Conservation (phyloP, 768 basidiomycete genomes). For the Termitomyces eurrhizus region DNA sequence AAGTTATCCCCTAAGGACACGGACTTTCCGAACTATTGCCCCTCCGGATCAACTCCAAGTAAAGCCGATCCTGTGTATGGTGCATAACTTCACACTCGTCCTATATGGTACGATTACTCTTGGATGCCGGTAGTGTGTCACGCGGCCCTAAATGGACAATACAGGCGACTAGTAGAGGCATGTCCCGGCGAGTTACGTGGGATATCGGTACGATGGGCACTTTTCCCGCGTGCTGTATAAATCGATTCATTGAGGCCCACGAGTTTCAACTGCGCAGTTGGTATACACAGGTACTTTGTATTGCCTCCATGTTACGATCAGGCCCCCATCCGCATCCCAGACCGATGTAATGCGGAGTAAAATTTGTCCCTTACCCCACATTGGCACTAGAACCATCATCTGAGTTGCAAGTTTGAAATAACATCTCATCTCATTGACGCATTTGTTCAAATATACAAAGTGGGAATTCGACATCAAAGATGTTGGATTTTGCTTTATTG, state of each 20-base stretch:
- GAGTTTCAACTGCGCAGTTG: neutral
- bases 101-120: neutral
- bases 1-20: neutral
- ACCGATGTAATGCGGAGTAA: neutral
- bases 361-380: neutral
- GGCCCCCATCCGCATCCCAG: neutral
- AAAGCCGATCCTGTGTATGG: neutral
- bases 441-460: neutral
- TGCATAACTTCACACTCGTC: neutral
- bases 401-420: neutral
- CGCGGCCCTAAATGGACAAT: neutral
- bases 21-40: neutral
- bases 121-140: neutral
- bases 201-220: neutral
- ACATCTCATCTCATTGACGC: neutral
- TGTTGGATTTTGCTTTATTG: neutral
- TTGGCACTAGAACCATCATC: neutral
- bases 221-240: neutral
- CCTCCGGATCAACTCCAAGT: neutral
- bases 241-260: neutral
- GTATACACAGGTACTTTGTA: neutral
- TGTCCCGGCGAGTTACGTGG: neutral
- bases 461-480: neutral
- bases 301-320: neutral
- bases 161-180: neutral